Base-by-base conservation (phyloP, 2,329 filamentous ascomycete genomes). In the Phialophora tarda region DNA sequence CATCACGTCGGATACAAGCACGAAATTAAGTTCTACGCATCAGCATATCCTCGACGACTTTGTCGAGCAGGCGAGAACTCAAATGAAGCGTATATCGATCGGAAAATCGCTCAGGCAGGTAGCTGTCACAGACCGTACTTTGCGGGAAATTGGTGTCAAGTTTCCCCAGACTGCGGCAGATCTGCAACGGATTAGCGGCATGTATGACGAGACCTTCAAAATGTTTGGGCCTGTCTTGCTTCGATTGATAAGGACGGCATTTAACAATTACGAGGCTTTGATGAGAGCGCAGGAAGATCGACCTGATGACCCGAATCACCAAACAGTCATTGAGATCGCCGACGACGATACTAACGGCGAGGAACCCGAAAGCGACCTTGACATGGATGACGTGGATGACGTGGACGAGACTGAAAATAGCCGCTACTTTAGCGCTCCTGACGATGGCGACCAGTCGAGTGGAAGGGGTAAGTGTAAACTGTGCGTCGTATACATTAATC, bases 301-400 rank as follows among this genome's bases (percentile, higher is more conserved):
- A 14, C 75, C 78, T 4, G 73, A 80, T 32, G 82, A 85, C 71
- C 82, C 81, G 1, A 85, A 87, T 69, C 83, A 83, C 47, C 72
- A 76, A 38, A 63, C 80, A 57, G 79, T 84, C 24, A 81, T 84
- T 58, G 78, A 83, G 58, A 77, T 84, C 24, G 78, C 78, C 66
- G 80, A 78, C 65, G 78, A 79, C 62, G 78, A 77, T 0, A 58
- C 68, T 50, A 62, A 63, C 66, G 73, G 71, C 21, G 63, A 63
- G 26, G 55, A 58, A 4, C 10, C 28, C 24, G 59, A 76, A 69
- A 69, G 65, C 57, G 66, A 70, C n/a, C 47, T 54, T 6, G 70
- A 72, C 34, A 53, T 65, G 12, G 69, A 71, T 21, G 66, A 70
- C n/a, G 51, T 64, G 6, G 71, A 71, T 21, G 66, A 70, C n/a